Conservation (phyloP, 176 grass and related monocot species). For the Poa pratensis region DNA sequence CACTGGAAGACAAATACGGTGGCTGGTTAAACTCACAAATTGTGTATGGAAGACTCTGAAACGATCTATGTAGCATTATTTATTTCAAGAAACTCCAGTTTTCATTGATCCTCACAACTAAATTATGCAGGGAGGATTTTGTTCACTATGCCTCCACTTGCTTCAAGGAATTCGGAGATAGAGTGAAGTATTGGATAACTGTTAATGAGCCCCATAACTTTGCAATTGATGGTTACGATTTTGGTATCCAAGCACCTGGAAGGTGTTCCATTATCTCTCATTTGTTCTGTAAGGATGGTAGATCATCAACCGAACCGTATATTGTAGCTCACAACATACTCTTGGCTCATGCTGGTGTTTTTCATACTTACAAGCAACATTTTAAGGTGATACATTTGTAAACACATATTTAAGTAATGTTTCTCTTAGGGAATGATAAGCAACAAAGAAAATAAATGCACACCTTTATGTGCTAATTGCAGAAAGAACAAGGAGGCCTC, state of each 20-base stretch:
- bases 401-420: neutral
- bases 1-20: constrained; percentile 81
- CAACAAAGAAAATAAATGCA: constrained; percentile 8
- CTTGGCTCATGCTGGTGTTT: constrained; percentile 78
- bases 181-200: constrained; percentile 98
- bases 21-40: constrained; percentile 87
- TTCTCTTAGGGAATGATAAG: neutral
- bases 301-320: constrained; percentile 91
- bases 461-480: constrained; percentile 20
- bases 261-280: constrained; percentile 91
- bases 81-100: neutral
- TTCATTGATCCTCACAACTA: constrained; percentile 28
- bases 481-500: constrained; percentile 74
- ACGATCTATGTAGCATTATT: constrained; percentile 23
- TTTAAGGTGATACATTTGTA: constrained; percentile 71
- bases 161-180: constrained; percentile 88
- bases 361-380: constrained; percentile 66
- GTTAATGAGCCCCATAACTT: constrained; percentile 92
- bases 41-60: constrained; percentile 59
- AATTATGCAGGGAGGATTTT: constrained; percentile 77
- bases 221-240: constrained; percentile 87
- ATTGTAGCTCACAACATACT: constrained; percentile 86
- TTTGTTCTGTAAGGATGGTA: constrained; percentile 79
- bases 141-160: constrained; percentile 77
- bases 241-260: constrained; percentile 87